Evolutionary conservation across 495 filamentous ascomycete genomes (phyloP).

Genomic region (Neurospora sp.): DNA sequence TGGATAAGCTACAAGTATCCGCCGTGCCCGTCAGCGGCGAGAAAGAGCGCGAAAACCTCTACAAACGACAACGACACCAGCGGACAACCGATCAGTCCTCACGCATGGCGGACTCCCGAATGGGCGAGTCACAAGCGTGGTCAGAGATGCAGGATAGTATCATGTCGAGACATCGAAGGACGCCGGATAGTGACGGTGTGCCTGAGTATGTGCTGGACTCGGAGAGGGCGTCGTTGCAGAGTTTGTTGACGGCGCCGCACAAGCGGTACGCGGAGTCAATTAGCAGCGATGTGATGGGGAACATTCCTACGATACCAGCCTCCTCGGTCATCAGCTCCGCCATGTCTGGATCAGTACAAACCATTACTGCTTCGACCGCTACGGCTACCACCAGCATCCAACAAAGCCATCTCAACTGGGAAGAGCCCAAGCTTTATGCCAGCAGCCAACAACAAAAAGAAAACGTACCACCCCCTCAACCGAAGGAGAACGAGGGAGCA

Average conservation of each 20-base stretch:
- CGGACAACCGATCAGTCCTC: conserved; percentile 20
- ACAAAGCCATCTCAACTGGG: neutral
- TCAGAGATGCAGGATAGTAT: neutral
- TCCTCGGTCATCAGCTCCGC: neutral
- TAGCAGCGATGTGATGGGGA: neutral
- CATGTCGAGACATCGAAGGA: neutral
- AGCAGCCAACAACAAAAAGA: neutral
- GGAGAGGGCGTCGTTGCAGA: neutral
- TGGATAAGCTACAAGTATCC: conserved; percentile 19
- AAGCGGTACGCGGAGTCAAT: neutral
- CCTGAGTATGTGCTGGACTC: neutral
- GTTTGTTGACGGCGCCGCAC: neutral
- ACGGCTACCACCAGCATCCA: neutral
- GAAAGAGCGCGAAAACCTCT: neutral
- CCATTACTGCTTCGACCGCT: neutral
- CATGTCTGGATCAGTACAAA: neutral
- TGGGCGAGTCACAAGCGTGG: conserved; percentile 4
- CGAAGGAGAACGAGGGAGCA: conserved; percentile 14
- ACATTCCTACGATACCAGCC: neutral
- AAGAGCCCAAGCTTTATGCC: neutral
- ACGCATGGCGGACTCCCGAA: conserved; percentile 5
- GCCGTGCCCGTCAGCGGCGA: conserved; percentile 1
- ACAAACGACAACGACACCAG: conserved; percentile 3
- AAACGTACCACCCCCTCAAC: neutral
- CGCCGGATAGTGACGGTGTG: neutral